Evolutionary conservation across 768 basidiomycete genomes (phyloP).

Genomic region (Cyathus striatus): DNA sequence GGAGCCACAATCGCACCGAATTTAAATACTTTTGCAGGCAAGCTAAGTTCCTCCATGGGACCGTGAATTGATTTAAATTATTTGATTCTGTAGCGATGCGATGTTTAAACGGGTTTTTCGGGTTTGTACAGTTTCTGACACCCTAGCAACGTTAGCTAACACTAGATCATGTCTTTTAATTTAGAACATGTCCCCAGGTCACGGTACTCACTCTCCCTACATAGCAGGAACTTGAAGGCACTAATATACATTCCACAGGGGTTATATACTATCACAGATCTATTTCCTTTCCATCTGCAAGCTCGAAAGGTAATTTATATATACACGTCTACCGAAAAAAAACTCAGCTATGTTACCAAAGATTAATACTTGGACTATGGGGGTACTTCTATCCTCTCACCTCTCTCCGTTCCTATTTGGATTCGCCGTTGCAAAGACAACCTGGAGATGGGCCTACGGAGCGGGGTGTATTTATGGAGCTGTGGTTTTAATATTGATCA

Average conservation of each 20-base stretch:
- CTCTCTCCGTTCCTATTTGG: slow-evolving; percentile 45
- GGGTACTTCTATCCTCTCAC: slow-evolving; percentile 43
- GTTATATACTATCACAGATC: slow-evolving; percentile 45
- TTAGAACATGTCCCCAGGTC: slow-evolving; percentile 50
- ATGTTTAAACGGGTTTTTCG: slow-evolving; percentile 26
- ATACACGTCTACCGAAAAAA: neutral
- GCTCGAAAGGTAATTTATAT: slow-evolving; percentile 37
- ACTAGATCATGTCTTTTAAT: no score
- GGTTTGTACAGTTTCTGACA: neutral
- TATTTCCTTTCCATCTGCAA: slow-evolving; percentile 58
- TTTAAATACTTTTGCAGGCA: slow-evolving; percentile 37
- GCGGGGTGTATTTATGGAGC: slow-evolving; percentile 39
- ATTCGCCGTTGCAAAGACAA: slow-evolving; percentile 39
- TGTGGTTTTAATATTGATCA: slow-evolving; percentile 35
- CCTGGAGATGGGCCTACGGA: slow-evolving; percentile 43
- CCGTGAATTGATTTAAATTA: no score
- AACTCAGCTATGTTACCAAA: slow-evolving; percentile 7
- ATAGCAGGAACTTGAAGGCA: no score
- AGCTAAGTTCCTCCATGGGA: no score
- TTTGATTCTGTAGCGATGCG: slow-evolving; percentile 17
- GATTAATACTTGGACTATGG: slow-evolving; percentile 46
- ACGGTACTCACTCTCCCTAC: slow-evolving; percentile 17
- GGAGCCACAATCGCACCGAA: slow-evolving; percentile 50
- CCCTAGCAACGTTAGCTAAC: neutral
- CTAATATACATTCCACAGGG: no score